Conservation (phyloP, 192 early-diverging fungal genomes). For the Physocladia obscura region DNA sequence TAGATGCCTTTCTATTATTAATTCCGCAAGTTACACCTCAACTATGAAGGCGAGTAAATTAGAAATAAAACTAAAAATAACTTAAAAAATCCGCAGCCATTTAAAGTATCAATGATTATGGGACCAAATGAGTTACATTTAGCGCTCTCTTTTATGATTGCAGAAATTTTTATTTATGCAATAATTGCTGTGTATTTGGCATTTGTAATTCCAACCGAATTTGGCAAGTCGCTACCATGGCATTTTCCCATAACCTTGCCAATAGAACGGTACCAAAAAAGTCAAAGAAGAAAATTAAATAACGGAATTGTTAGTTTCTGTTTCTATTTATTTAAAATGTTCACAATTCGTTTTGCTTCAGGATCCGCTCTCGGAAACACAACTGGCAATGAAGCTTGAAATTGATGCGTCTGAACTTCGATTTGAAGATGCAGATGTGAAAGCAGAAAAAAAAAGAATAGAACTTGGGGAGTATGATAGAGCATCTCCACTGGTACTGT, state of each 20-base stretch:
- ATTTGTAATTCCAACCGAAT: slow-evolving; percentile 62
- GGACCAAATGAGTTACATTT: slow-evolving; percentile 56
- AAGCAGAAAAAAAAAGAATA: slow-evolving; percentile 56
- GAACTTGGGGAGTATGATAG: slow-evolving; percentile 38
- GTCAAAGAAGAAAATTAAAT: slow-evolving; percentile 14
- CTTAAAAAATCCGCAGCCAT: slow-evolving; percentile 39
- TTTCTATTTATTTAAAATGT: too few relatives aligned
- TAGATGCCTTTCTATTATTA: slow-evolving; percentile 55
- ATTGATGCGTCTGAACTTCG: slow-evolving; percentile 1
- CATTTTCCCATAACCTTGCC: slow-evolving; percentile 54
- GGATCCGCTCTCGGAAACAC: slow-evolving; percentile 55
- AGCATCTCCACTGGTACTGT: slow-evolving; percentile 58
- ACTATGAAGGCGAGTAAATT: slow-evolving; percentile 25
- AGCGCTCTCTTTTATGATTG: slow-evolving; percentile 55
- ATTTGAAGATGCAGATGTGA: slow-evolving; percentile 66
- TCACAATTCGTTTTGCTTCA: slow-evolving; percentile 24
- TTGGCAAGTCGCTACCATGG: slow-evolving; percentile 65
- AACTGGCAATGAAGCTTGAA: slow-evolving; percentile 35
- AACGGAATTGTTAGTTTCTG: slow-evolving; percentile 23
- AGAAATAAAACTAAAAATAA: background rate
- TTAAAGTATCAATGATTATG: slow-evolving; percentile 52
- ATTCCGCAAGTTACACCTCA: slow-evolving; percentile 48
- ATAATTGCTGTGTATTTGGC: slow-evolving; percentile 40
- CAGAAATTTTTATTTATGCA: slow-evolving; percentile 48
- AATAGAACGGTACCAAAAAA: slow-evolving; percentile 36